These are phyloP conservation scores for Fraxinus greggii DNA, from an alignment of 305 asterid genomes.

Conservation along the genomic window DNA sequence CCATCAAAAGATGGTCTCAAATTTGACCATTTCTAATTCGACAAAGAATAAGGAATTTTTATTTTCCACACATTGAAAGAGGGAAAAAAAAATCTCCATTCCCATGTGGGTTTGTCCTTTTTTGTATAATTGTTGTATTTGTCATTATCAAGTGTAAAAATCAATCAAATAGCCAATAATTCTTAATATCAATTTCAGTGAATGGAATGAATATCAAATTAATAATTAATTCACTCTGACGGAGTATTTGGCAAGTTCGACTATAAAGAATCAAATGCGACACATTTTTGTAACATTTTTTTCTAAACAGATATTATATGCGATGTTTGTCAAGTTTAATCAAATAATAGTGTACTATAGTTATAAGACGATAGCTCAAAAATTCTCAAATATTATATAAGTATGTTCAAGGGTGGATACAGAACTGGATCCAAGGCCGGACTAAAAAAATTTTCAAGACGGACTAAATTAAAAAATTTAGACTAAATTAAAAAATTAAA, in stretches of 20 bases:
- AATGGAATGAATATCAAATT: neutral
- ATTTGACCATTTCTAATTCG: neutral
- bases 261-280: neutral
- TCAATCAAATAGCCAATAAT: neutral
- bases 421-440: neutral
- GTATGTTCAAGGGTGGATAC: neutral
- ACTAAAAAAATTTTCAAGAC: neutral
- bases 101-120: neutral
- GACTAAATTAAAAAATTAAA: neutral
- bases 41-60: neutral
- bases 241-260: neutral
- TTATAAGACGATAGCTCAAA: neutral
- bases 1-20: neutral
- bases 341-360: neutral
- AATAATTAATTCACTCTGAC: neutral
- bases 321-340: neutral
- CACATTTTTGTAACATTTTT: neutral
- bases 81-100: neutral
- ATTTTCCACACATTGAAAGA: neutral
- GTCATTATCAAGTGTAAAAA: neutral
- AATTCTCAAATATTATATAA: neutral
- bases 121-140: neutral
- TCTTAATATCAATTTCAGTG: neutral
- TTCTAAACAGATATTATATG: neutral
- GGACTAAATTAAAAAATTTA: neutral